These are phyloP conservation scores for Cystofilobasidium ferigula DNA, from an alignment of 768 basidiomycete species.

Conservation along the genomic window DNA sequence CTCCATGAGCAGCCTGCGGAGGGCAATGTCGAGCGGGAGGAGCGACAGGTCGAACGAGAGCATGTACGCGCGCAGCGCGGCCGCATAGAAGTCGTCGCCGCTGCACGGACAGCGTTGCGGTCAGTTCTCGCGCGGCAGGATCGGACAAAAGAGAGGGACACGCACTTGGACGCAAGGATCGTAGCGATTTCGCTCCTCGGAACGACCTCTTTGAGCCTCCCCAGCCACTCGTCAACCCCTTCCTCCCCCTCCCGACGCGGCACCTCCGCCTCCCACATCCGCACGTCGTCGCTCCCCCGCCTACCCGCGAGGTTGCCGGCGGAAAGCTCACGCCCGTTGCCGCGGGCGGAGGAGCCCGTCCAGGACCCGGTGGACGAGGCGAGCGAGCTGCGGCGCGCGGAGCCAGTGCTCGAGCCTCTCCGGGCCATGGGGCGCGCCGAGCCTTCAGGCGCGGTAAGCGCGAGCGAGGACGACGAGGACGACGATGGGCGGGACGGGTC, in stretches of 20 bases:
- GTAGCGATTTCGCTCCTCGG: conserved; percentile 68
- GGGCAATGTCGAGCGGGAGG: conserved; percentile 79
- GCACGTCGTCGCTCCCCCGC: conserved; percentile 2
- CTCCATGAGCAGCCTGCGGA: conserved; percentile 81
- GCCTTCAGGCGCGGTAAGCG: not conserved
- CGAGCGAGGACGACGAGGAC: not conserved
- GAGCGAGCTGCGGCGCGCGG: not conserved
- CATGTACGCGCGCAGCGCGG: conserved; percentile 62
- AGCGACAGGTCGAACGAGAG: conserved; percentile 62
- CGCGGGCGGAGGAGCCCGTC: not conserved
- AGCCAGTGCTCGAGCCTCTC: not conserved
- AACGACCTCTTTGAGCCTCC: conserved; percentile 53
- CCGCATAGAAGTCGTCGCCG: conserved; percentile 55
- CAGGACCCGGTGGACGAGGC: not conserved
- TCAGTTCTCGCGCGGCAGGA: no score
- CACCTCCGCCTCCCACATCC: conserved; percentile 17
- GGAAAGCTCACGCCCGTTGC: conserved; percentile 1
- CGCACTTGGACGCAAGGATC: conserved; percentile 69
- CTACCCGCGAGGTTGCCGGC: not conserved
- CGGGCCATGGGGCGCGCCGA: conserved; percentile 1
- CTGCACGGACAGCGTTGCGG: conserved; percentile 39
- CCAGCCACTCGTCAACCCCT: conserved; percentile 58
- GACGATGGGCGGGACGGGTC: not conserved
- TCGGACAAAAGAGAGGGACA: not conserved
- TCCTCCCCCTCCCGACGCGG: conserved; percentile 43